Conservation (phyloP, 129 eudicot species). For the Silybum marianum region DNA sequence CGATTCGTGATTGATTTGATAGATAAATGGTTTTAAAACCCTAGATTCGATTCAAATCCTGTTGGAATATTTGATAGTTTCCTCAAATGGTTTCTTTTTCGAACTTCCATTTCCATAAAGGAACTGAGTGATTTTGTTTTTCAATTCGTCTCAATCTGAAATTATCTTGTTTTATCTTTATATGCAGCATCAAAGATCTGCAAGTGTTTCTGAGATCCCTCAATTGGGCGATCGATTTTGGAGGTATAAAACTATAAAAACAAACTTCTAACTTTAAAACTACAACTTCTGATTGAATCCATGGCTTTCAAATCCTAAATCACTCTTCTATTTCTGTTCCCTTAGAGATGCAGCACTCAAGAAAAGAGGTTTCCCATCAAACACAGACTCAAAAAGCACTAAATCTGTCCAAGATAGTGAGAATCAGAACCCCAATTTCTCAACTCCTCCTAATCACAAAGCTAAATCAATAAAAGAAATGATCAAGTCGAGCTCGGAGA, state of each 20-base stretch:
- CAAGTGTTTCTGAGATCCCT: constrained; percentile 57
- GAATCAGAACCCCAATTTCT: constrained; percentile 74
- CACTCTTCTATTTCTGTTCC: neutral
- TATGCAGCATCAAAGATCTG: constrained; percentile 57
- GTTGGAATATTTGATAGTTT: neutral
- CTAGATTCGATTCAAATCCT: neutral
- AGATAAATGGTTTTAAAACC: constrained; percentile 5
- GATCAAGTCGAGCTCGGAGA: constrained; percentile 80
- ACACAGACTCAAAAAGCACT: constrained; percentile 31
- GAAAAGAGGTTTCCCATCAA: constrained; percentile 52
- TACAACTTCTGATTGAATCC: neutral
- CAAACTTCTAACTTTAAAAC: neutral
- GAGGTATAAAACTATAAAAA: constrained; percentile 50
- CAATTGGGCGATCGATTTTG: constrained; percentile 49
- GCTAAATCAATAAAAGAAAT: constrained; percentile 48
- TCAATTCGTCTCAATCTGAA: too few relatives aligned
- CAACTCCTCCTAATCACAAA: constrained; percentile 58
- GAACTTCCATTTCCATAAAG: neutral
- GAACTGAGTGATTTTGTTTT: too few relatives aligned
- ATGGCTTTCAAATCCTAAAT: neutral
- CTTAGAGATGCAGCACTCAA: constrained; percentile 72
- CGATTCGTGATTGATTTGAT: constrained; percentile 9
- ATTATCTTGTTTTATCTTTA: neutral
- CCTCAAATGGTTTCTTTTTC: neutral
- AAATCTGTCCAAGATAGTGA: constrained; percentile 54